phyloP scores from a whole-genome alignment of 768 basidiomycete species.

The Boletellus emodensis region DNA sequence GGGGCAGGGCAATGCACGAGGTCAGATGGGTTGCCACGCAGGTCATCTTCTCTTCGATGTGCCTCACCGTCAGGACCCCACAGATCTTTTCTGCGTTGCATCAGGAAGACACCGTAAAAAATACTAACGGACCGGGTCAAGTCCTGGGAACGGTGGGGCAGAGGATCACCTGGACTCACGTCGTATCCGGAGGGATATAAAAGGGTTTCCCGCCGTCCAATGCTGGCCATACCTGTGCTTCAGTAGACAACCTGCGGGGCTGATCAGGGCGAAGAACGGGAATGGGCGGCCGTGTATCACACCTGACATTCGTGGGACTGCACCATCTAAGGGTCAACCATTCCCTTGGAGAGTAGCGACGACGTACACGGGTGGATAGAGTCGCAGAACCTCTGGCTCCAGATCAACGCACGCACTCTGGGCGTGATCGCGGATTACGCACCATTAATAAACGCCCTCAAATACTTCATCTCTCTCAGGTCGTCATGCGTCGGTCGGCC shows the following conservation, averaged over 20 bases:
- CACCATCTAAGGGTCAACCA: conserved; percentile 1
- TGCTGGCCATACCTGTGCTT: conserved; percentile 19
- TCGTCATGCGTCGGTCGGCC: conserved; percentile 52
- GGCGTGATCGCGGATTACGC: background rate
- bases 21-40: background rate
- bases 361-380: conserved; percentile 30
- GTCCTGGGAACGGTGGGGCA: background rate
- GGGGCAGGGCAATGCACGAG: background rate
- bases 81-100: conserved; percentile 34
- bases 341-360: background rate
- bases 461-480: conserved; percentile 58
- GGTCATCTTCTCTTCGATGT: too few species aligned
- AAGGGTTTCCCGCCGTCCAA: conserved; percentile 39
- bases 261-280: background rate
- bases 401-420: background rate
- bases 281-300: background rate
- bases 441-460: conserved; percentile 66
- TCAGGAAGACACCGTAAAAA: conserved; percentile 25
- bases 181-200: conserved; percentile 46
- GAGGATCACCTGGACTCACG: conserved; percentile 11
- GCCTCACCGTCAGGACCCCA: conserved; percentile 29
- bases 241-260: conserved; percentile 9
- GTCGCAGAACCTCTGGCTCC: conserved; percentile 28
- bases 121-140: conserved; percentile 2
- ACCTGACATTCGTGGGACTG: conserved; percentile 25